Evolutionary conservation across 2,329 filamentous ascomycete genomes (phyloP), one percentile per base, ranked within the genome.

Genomic region (Colletotrichum somersetense): DNA sequence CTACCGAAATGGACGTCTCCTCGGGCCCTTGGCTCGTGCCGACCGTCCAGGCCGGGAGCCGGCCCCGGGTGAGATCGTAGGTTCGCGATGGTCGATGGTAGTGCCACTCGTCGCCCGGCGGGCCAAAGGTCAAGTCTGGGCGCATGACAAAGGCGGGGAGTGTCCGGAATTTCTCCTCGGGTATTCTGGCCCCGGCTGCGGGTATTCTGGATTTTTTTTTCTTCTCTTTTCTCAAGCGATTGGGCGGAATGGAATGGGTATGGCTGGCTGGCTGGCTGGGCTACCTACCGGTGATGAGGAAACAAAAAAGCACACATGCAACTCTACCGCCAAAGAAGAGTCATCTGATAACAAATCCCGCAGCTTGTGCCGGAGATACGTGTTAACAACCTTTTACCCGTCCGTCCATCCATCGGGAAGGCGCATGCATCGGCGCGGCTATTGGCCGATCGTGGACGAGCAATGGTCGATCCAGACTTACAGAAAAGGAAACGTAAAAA

Each of bases 1-100:
- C 79, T 50, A 88, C 78, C 12, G 78, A 79, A 61, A 86, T 75
- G 14, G 76, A 70, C 26, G 70, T 65, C 66, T 61, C 59, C 53
- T 40, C 56, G 53, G 66, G 70, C 26, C 70, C 70, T 55, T 72
- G 59, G 59, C 58, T 64, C 23, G 70, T 72, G 66, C 66, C 55
- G 70, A 64, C 59, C 40, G 61, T 72, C 55, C 59, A 69, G 12
- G 46, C 55, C 70, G 69, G 70, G 12, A 48, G 56, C 48, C 59
- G 70, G 66, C 66, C 59, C 66, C 70, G 66, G 59, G 70, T 70
- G 55, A 72, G 70, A 65, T 72, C 66, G 56, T 72, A 72, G 61
- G 70, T 72, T 70, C 70, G 70, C 35, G 70, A 69, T 40, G 46
- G 46, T 70, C 62, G 64, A 16, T 72, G 59, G 40, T 72, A 72